Conservation (phyloP, 257 asterid genomes). For the Plantago major region DNA sequence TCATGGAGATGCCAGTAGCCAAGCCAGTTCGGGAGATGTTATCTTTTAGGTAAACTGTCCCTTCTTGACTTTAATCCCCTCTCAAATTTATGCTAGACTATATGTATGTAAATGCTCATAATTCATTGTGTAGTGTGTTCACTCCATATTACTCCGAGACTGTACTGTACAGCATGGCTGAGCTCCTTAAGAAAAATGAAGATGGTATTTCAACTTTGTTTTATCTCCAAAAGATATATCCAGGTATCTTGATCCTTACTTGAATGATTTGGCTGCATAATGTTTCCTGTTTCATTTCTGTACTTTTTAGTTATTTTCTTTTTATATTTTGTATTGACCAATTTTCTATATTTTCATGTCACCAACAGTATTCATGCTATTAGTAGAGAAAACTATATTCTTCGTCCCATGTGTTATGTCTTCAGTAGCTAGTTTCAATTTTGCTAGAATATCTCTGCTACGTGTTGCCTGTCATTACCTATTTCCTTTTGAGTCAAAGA, state of each 20-base stretch:
- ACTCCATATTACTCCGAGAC: constrained; percentile 94
- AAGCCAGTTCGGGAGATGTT: constrained; percentile 90
- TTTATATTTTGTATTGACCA: background rate
- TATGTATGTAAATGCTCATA: constrained; percentile 8
- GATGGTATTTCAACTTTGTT: constrained; percentile 95
- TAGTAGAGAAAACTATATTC: background rate
- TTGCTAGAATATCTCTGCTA: constrained; percentile 1
- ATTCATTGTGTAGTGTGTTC: constrained; percentile 69
- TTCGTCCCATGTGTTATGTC: background rate
- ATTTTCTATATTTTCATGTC: background rate
- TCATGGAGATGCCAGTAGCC: constrained; percentile 94
- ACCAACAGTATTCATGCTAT: background rate
- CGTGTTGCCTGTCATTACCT: background rate
- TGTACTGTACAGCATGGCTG: constrained; percentile 97
- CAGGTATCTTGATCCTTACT: constrained; percentile 45
- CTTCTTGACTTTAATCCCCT: background rate
- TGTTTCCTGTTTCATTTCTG: constrained; percentile 9
- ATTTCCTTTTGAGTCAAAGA: no score
- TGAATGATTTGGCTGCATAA: constrained; percentile 13
- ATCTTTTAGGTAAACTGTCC: constrained; percentile 64
- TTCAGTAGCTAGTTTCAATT: background rate
- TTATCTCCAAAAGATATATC: constrained; percentile 96
- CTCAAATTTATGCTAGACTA: background rate
- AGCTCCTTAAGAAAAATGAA: constrained; percentile 86
- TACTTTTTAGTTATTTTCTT: background rate